Evolutionary conservation across 495 filamentous ascomycete genomes (phyloP).

Genomic region (Penicillium waksmanii): DNA sequence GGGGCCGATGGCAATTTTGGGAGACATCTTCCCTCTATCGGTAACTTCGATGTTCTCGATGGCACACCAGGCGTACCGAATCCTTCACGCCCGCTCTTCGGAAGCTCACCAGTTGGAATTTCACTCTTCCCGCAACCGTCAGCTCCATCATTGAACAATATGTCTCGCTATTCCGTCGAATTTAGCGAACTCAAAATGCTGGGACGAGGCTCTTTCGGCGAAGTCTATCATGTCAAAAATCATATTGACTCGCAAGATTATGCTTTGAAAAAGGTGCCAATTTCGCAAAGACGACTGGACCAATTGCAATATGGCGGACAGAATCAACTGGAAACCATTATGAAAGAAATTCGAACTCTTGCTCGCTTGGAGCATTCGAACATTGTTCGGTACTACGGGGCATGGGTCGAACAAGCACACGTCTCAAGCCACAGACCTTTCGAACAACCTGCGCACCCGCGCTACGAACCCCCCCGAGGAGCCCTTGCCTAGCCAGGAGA

Average conservation of each 20-base stretch:
- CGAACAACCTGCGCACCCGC: conserved; percentile 22
- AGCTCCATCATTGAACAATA: conserved; percentile 19
- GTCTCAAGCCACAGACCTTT: conserved; percentile 21
- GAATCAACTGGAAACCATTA: conserved; percentile 52
- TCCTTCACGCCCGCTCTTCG: conserved; percentile 33
- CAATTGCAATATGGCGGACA: conserved; percentile 50
- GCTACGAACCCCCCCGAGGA: conserved; percentile 23
- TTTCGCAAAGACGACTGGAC: conserved; percentile 50
- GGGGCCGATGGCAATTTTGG: conserved; percentile 19
- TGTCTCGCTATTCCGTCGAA: conserved; percentile 48
- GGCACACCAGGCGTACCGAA: conserved; percentile 24
- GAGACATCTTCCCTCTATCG: conserved; percentile 22
- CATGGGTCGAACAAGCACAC: conserved; percentile 55
- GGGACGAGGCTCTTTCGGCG: conserved; percentile 56
- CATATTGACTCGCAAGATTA: conserved; percentile 56
- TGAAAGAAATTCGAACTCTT: conserved; percentile 58
- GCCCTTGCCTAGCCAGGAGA: conserved; percentile 14
- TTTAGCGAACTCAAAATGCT: conserved; percentile 49
- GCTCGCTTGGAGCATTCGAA: conserved; percentile 57
- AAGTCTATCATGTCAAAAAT: conserved; percentile 56
- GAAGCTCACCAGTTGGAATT: conserved; percentile 41
- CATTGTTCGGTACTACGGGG: conserved; percentile 57
- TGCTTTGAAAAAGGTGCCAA: conserved; percentile 58
- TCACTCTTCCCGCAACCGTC: conserved; percentile 35
- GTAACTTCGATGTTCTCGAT: conserved; percentile 28